phyloP scores from a whole-genome alignment of 371 early-diverging fungal genomes.

The Lichtheimia ornata region DNA sequence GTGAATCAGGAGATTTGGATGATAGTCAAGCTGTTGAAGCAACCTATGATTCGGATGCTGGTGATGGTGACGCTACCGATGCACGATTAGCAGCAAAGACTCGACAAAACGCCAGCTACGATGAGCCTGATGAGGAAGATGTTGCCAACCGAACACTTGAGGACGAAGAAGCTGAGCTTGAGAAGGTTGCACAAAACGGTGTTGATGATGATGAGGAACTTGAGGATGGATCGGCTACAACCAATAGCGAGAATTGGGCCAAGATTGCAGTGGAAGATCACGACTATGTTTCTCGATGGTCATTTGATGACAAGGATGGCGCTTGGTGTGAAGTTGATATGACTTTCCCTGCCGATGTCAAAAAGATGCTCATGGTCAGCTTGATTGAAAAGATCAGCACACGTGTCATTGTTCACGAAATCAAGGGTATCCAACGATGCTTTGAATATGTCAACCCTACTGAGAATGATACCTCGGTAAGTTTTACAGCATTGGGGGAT shows the following conservation, averaged over 20 bases:
- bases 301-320: constrained; percentile 70
- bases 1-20: constrained; percentile 46
- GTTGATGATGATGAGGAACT: constrained; percentile 53
- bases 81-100: constrained; percentile 57
- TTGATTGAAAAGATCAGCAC: constrained; percentile 76
- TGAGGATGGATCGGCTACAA: constrained; percentile 25
- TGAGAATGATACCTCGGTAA: constrained; percentile 73
- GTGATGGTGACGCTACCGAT: constrained; percentile 75
- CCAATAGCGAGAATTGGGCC: constrained; percentile 10
- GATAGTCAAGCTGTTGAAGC: constrained; percentile 49
- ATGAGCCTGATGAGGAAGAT: constrained; percentile 78
- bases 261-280: constrained; percentile 49
- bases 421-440: constrained; percentile 79
- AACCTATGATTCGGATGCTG: constrained; percentile 54
- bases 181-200: constrained; percentile 52
- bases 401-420: constrained; percentile 80
- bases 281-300: constrained; percentile 64
- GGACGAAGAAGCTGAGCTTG: constrained; percentile 57
- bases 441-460: constrained; percentile 78
- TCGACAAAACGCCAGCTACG: constrained; percentile 73
- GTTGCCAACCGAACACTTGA: constrained; percentile 57
- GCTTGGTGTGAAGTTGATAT: constrained; percentile 84
- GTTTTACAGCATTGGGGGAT: constrained; percentile 14
- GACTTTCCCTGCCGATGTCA: constrained; percentile 81
- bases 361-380: constrained; percentile 93